Conservation (phyloP, 2,329 filamentous ascomycete species). For the Annulohypoxylon truncatum region DNA sequence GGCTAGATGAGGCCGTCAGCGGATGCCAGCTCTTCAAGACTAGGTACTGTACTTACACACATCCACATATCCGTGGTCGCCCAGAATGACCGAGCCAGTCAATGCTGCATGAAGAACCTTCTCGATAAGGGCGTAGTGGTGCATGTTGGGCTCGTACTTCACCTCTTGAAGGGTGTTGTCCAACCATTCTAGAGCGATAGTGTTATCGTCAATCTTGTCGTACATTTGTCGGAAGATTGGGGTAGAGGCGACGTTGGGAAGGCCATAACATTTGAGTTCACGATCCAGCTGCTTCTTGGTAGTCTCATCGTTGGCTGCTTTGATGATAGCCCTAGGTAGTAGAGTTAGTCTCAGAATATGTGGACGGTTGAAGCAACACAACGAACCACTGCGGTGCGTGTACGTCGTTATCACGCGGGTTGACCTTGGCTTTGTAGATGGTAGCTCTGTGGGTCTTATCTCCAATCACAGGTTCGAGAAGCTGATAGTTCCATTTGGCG, state of each 20-base stretch:
- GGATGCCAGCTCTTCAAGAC: neutral
- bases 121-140: neutral
- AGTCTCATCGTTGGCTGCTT: neutral
- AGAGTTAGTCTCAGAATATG: neutral
- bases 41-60: neutral
- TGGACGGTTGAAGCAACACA: neutral
- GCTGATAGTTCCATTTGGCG: neutral
- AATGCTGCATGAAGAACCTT: neutral
- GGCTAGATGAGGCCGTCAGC: neutral
- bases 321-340: neutral
- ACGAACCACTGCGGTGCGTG: neutral
- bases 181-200: neutral
- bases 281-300: neutral
- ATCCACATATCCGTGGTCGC: neutral
- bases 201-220: neutral
- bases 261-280: neutral
- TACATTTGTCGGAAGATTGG: neutral
- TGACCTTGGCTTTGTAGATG: neutral
- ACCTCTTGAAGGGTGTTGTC: neutral
- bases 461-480: neutral
- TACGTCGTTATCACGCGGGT: neutral
- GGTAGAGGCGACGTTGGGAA: neutral
- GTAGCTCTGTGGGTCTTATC: neutral
- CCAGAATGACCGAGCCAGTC: neutral
- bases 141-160: neutral